Evolutionary conservation across 2,329 filamentous ascomycete genomes (phyloP), one percentile per base, ranked within the genome.

Genomic region (Gyromitra esculenta): DNA sequence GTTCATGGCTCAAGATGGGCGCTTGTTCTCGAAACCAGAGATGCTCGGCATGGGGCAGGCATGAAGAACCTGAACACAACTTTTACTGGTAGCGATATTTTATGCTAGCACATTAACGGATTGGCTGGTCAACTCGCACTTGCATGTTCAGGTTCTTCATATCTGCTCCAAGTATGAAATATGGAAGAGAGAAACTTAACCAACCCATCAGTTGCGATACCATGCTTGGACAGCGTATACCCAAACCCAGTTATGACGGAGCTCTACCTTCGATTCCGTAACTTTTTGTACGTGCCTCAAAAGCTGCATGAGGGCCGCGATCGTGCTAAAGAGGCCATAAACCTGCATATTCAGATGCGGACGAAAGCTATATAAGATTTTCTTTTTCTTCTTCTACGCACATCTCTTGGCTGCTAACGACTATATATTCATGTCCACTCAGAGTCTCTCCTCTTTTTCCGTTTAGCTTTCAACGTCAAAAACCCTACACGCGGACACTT

Each of bases 371-470:
- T 25, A 21, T 18, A 37, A 11, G 45, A 41, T 52, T 70, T 70
- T 56, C 67, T 70, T 70, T 70, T 59, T 70, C 13, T 70, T 56
- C 67, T 70, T 70, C 62, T 59, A 52, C 13, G 8, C 21, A 11
- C 13, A 21, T 56, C 56, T 45, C 21, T 59, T 59, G 66, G 41
- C 21, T 37, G 45, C 52, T 13, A 3, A 9, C 31, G 41, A 43
- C 69, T 65, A 65, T 72, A 72, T 59, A 57, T 39, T 39, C 45
- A 63, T 21, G n/a, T 11, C 60, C 41, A 48, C 37, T 72, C 48
- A n/a, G 35, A 25, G 31, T n/a, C 35, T 37, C 37, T 5, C 35
- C 21, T 56, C 25, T 62, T 11, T 31, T 31, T 35, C 39, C 52
- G 21, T 37, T 39, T 9, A 52, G 13, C 13, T 21, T 57, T 31